A percentile compares a stretch with the other conserved stretches of the same genome.
Evolutionary conservation across 176 grass and related monocot genomes (phyloP).

Genomic region (Oryza meridionalis): DNA sequence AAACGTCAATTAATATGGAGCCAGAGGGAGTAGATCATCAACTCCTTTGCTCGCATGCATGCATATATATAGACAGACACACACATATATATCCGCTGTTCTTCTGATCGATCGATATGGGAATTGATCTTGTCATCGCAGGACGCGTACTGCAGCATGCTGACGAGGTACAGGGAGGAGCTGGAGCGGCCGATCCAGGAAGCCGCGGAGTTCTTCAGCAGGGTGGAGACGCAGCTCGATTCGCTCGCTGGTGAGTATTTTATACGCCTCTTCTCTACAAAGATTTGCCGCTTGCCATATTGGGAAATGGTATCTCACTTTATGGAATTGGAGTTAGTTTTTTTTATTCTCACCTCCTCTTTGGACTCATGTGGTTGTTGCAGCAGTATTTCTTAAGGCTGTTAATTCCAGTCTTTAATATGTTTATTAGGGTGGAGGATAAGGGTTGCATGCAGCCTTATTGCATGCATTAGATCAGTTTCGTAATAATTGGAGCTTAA

Average conservation of each 20-base stretch:
- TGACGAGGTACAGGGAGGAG: constrained; percentile 78
- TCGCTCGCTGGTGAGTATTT: constrained; percentile 54
- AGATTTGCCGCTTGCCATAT: constrained; percentile 43
- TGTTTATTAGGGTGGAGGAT: constrained; percentile 35
- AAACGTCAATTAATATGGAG: too few species aligned
- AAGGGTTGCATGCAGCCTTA: constrained; percentile 17
- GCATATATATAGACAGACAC: too few species aligned
- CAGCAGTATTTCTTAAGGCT: not conserved
- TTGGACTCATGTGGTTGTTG: constrained; percentile 42
- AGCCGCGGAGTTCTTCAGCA: constrained; percentile 72
- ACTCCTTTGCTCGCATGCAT: not conserved
- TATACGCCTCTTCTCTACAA: constrained; percentile 9
- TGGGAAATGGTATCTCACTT: constrained; percentile 39
- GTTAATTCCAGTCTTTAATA: constrained; percentile 36
- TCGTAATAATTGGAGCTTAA: constrained; percentile 29
- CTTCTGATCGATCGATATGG: not conserved
- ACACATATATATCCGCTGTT: not conserved
- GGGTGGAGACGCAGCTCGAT: constrained; percentile 66
- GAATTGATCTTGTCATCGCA: constrained; percentile 11
- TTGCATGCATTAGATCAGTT: constrained; percentile 28
- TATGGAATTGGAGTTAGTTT: not conserved
- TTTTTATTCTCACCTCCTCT: not conserved
- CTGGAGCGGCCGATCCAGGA: constrained; percentile 75
- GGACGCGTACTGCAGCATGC: constrained; percentile 80
- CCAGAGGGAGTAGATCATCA: too few species aligned